A percentile compares a stretch with the other conserved stretches of the same genome.
Evolutionary conservation across 306 rosid species (phyloP).

Genomic region (Fagus sylvatica): DNA sequence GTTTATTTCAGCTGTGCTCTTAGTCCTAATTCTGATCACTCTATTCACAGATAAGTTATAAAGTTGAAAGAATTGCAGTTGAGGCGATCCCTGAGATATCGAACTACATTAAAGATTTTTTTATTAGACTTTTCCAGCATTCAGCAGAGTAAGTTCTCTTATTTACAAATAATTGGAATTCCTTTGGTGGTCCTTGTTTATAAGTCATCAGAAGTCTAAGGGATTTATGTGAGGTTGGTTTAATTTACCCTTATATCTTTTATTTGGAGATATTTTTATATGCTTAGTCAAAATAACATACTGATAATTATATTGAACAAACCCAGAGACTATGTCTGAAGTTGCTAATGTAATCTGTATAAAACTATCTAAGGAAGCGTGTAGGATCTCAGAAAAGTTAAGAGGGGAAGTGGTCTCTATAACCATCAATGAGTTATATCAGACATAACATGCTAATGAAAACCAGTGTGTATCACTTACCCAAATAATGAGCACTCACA

Average conservation of each 20-base stretch:
- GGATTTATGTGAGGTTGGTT: too few species aligned
- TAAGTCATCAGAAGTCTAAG: neutral
- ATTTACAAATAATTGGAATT: constrained; percentile 2
- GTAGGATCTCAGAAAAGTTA: neutral
- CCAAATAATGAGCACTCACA: neutral
- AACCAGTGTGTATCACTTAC: neutral
- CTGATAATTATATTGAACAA: neutral
- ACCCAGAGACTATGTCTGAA: neutral
- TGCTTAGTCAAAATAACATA: neutral
- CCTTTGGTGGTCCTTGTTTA: neutral
- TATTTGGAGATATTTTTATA: neutral
- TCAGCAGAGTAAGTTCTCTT: constrained; percentile 69
- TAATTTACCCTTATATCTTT: neutral
- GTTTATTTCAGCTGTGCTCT: constrained; percentile 16
- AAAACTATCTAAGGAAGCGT: neutral
- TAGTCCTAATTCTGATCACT: constrained; percentile 31
- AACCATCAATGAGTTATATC: neutral
- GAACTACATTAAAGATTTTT: constrained; percentile 56
- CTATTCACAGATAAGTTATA: constrained; percentile 57
- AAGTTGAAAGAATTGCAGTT: constrained; percentile 58
- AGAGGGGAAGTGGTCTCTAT: neutral
- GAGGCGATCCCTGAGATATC: constrained; percentile 74
- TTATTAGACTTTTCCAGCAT: constrained; percentile 61
- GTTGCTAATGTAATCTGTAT: neutral
- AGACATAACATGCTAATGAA: neutral